These are phyloP conservation scores for Eimeria brunetti DNA, from an alignment of 169 alveolate species.

Conservation along the genomic window DNA sequence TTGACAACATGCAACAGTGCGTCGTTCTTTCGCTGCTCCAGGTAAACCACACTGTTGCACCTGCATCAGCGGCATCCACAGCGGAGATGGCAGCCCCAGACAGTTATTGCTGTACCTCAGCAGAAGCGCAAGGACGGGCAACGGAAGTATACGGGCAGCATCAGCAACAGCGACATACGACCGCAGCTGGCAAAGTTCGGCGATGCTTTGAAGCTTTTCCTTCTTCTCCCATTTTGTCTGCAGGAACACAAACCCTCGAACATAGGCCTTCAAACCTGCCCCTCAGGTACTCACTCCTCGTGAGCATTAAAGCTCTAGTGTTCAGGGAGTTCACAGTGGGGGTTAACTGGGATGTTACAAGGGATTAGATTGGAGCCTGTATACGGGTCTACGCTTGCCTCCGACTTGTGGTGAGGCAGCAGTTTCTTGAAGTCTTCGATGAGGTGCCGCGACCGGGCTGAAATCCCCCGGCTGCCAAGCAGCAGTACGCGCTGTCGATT, in stretches of 20 bases:
- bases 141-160: neutral
- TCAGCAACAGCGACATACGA: slow-evolving; percentile 2
- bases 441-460: slow-evolving; percentile 95
- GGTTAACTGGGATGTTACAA: slow-evolving; percentile 1
- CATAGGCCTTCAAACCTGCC: neutral
- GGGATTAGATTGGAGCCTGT: slow-evolving; percentile 84
- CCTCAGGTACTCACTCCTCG: neutral
- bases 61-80: slow-evolving; percentile 30
- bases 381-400: slow-evolving; percentile 83
- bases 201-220: slow-evolving; percentile 88
- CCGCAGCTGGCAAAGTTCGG: slow-evolving; percentile 89
- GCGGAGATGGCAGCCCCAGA: slow-evolving; percentile 70
- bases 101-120: slow-evolving; percentile 82
- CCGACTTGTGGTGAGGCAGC: slow-evolving; percentile 99
- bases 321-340: neutral
- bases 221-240: slow-evolving; percentile 93
- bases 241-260: neutral
- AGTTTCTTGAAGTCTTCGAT: slow-evolving; percentile 95
- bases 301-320: neutral
- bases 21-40: slow-evolving; percentile 87
- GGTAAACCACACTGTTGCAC: slow-evolving; percentile 81
- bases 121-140: slow-evolving; percentile 13
- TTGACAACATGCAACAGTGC: slow-evolving; percentile 95
- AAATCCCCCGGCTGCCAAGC: slow-evolving; percentile 96
- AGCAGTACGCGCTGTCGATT: slow-evolving; percentile 97